Base-by-base conservation (phyloP, 306 rosid genomes). In the Glycine tomentella region DNA sequence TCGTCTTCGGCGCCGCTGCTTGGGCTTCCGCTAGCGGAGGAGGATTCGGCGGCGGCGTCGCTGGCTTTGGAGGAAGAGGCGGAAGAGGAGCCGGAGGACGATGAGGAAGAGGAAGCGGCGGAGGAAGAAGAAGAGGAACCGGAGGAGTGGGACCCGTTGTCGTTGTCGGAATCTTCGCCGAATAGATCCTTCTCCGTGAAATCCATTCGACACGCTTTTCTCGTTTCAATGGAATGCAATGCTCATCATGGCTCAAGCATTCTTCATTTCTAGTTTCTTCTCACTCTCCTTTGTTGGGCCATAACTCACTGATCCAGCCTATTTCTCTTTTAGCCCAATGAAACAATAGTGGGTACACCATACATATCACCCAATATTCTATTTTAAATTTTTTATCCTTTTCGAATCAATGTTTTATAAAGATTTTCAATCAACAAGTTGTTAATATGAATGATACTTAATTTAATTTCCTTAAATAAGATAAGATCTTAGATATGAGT, bases 121-220 rank as follows among this genome's bases (percentile, higher is more conserved):
- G 91, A 88, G 3, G 96, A 87, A 0, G 95, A 88, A 0, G 97
- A 91, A 2, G 97, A 85, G 1, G 83, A 82, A 10, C 95, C 90
- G 1, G 95, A 81, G 1, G 97, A 93, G 80, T 72, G 90, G 84
- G 93, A 66, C 80, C 89, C 93, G 66, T 84, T 63, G 69, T 81
- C 85, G 33, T 80, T 85, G 31, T 85, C 88, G 87, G 89, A 76
- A 75, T 86, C 94, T 69, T 89, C 92, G 76, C 99, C 98, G 90
- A 95, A 95, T 33, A 87, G 87, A 75, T 88, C 90, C 59, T 89
- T 95, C 87, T 91, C 91, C n/a, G 91, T 34, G 69, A 87, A 88
- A 88, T 93, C 94, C 97, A 95, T 84, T 61, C 6, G 6, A 3
- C 17, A 48, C 44, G 59, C 75, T 69, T 75, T 51, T 49, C 0